These are phyloP conservation scores for Linaria vulgaris DNA, from an alignment of 257 asterid genomes.

Conservation along the genomic window DNA sequence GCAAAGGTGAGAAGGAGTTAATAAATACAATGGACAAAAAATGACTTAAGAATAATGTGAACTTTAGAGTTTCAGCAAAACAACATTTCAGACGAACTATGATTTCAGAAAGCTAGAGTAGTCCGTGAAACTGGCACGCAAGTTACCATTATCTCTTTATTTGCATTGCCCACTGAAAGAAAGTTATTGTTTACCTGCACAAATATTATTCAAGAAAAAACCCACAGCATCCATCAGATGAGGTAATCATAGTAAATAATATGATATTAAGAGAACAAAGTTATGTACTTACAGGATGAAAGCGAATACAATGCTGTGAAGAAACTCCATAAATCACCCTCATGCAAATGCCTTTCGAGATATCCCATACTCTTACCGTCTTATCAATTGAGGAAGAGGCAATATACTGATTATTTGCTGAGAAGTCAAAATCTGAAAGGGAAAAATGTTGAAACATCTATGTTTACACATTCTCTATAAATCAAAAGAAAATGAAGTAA, in stretches of 20 bases:
- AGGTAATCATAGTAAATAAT: conserved; percentile 11
- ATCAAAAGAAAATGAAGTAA: neutral
- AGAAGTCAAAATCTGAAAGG: conserved; percentile 93
- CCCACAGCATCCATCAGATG: conserved; percentile 10
- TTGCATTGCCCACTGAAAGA: conserved; percentile 89
- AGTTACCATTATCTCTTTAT: conserved; percentile 83
- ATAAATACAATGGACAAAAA: too few relatives aligned
- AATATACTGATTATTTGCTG: conserved; percentile 89
- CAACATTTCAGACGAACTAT: conserved; percentile 2
- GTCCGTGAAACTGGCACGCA: conserved; percentile 21
- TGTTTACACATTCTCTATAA: conserved; percentile 12
- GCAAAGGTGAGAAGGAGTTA: too few relatives aligned
- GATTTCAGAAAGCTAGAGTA: conserved; percentile 15
- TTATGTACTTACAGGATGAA: conserved; percentile 82
- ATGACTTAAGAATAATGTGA: conserved; percentile 8
- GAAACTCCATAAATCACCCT: conserved; percentile 92
- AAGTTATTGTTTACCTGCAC: conserved; percentile 93
- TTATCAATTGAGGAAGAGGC: conserved; percentile 91
- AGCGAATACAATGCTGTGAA: conserved; percentile 89
- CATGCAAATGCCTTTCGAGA: conserved; percentile 85
- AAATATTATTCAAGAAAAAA: conserved; percentile 21
- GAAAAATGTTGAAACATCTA: conserved; percentile 24
- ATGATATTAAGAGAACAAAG: conserved; percentile 12
- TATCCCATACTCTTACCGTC: conserved; percentile 97
- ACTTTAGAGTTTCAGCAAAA: conserved; percentile 1